Evolutionary conservation across 2,329 filamentous ascomycete species (phyloP), one percentile per base, ranked within the genome.

Genomic region (Westerdykella ornata): DNA sequence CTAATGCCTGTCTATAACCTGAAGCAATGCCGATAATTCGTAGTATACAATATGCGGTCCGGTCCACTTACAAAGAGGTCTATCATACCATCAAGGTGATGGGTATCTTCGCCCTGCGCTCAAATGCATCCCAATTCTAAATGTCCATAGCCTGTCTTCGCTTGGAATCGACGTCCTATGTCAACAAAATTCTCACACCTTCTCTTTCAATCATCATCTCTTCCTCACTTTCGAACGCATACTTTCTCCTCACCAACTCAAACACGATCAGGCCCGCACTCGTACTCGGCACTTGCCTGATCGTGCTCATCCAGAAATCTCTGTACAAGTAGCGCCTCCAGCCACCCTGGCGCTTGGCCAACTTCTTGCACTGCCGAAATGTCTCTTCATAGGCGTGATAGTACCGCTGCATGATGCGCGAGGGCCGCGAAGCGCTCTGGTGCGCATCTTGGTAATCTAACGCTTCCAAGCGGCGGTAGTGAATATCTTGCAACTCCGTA

Each of bases 231-330:
- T 80, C 53, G 75, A 77, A 71, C 1, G 81, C 81, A 52, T 87
- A 88, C 65, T 85, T 86, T 28, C 84, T 72, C 42, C 85, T 71
- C 29, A 88, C 79, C 34, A 89, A 59, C 66, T 89, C 85, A 59
- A 89, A 89, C 15, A 87, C 85, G 51, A 89, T 85, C 44, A 89
- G 60, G 0, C 84, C 85, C 0, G 84, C 84, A 45, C 81, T 84
- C 2, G 85, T 88, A 58, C 82, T 85, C 0, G 85, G 85, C 2
- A 86, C 82, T 64, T 88, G 84, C 4, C 82, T 72, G 39, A 88
- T 74, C 1, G 84, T 84, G 40, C 76, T 81, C 75, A 77, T 78
- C 73, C 83, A 80, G 60, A 88, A 88, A 11, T 80, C 82, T 4
- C 77, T 72, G 57, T 84, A 89, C 5, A 88, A 63, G 76, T 83